A percentile compares a stretch with the other conserved stretches of the same genome.
Conservation (phyloP, 208 protist genomes). For the Wallacemonas sp. region DNA sequence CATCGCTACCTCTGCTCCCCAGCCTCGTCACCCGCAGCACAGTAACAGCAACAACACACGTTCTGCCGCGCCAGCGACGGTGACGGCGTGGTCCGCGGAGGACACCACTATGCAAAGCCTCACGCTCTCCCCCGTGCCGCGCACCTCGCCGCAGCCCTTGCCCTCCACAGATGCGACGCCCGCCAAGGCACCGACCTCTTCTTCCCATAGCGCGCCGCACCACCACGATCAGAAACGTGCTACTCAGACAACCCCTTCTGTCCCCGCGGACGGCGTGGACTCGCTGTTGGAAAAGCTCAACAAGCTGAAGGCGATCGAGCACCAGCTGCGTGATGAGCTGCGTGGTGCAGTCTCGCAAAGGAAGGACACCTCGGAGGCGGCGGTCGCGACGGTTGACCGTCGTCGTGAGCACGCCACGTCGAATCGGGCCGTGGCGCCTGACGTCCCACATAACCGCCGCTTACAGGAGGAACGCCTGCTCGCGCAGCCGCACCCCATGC, state of each 20-base stretch:
- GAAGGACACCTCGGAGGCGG: background rate
- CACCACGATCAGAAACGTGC: too few relatives aligned
- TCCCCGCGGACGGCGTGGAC: too few relatives aligned
- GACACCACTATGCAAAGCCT: conserved; percentile 1
- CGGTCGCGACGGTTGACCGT: background rate
- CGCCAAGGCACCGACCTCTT: too few relatives aligned
- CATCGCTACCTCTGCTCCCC: background rate
- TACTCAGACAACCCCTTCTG: too few relatives aligned
- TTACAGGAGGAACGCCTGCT: too few relatives aligned
- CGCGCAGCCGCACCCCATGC: too few relatives aligned
- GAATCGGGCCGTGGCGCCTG: too few relatives aligned
- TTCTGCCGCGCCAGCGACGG: too few relatives aligned
- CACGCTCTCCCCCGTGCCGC: conserved; percentile 8
- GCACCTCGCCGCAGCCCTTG: conserved; percentile 2
- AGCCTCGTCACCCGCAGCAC: background rate
- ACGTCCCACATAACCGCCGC: too few relatives aligned
- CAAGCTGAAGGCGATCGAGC: conserved; percentile 6
- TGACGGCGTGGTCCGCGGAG: background rate
- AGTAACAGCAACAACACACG: background rate
- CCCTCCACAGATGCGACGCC: conserved; percentile 9
- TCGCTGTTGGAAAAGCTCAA: conserved; percentile 3
- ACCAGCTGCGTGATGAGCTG: background rate
- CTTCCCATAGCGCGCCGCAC: too few relatives aligned
- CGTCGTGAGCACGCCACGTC: too few relatives aligned
- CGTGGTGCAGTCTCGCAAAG: background rate